Conservation (phyloP, 2,329 filamentous ascomycete species). For the Pezicula rhizophila region DNA sequence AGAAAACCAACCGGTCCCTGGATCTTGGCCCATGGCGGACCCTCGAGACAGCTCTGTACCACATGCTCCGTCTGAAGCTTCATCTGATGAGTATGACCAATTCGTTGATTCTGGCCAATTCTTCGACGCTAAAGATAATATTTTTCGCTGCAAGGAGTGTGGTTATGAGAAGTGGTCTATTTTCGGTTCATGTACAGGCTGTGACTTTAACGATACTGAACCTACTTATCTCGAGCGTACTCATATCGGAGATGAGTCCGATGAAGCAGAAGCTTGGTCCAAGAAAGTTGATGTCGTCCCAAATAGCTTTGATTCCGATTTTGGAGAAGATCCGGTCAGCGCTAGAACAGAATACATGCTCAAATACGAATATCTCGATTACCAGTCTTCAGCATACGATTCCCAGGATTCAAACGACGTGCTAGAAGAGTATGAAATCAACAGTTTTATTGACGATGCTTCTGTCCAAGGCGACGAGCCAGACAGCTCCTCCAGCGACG, state of each 20-base stretch:
- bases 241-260: no score
- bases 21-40: not conserved
- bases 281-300: conserved; percentile 1
- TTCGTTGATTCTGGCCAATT: not conserved
- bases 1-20: not conserved
- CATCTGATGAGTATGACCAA: not conserved
- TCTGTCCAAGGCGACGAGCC: not conserved
- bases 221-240: conserved; percentile 5
- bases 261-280: no score
- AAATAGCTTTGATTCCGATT: no score
- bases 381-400: conserved; percentile 23
- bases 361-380: conserved; percentile 17
- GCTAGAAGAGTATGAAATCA: conserved; percentile 19
- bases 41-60: not conserved
- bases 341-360: not conserved
- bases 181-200: conserved; percentile 5
- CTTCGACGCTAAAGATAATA: conserved; percentile 12
- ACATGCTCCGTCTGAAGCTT: conserved; percentile 1
- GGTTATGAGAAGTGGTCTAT: conserved; percentile 11
- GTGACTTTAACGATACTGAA: not conserved
- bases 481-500: conserved; percentile 3
- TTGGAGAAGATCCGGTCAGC: no score
- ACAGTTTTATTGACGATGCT: conserved; percentile 21
- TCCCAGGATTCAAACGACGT: conserved; percentile 16
- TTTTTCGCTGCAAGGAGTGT: conserved; percentile 18